phyloP scores from a whole-genome alignment of 2,329 filamentous ascomycete genomes.

The Biscogniauxia sp. region DNA sequence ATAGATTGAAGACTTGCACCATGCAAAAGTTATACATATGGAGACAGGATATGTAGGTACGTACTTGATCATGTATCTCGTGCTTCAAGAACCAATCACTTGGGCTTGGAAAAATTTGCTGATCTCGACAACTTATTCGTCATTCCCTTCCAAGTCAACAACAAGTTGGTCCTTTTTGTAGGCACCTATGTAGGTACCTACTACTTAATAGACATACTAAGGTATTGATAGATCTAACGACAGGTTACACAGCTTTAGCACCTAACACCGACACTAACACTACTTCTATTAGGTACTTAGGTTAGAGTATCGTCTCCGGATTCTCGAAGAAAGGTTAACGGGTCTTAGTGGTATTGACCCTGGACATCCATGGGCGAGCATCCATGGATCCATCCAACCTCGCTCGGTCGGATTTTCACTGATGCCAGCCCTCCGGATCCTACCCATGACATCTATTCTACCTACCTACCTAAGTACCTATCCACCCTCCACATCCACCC shows the following conservation, averaged over 20 bases:
- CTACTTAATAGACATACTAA: too few species aligned
- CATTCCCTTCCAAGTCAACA: background rate
- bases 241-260: too few species aligned
- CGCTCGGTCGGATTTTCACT: background rate
- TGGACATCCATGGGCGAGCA: too few species aligned
- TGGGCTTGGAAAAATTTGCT: background rate
- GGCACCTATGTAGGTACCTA: too few species aligned
- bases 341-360: too few species aligned
- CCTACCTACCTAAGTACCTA: too few species aligned
- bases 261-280: too few species aligned
- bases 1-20: background rate
- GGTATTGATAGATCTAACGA: too few species aligned
- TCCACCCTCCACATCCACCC: too few species aligned
- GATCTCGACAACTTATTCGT: background rate
- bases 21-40: background rate
- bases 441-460: background rate
- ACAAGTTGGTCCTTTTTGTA: too few species aligned
- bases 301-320: background rate
- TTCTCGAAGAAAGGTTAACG: background rate
- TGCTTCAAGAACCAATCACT: background rate
- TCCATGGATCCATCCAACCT: background rate
- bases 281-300: too few species aligned
- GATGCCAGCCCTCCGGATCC: background rate
- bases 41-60: background rate
- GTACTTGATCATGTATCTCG: background rate